Base-by-base conservation (phyloP, 2,329 filamentous ascomycete species). In the Stenocarpella maydis region DNA sequence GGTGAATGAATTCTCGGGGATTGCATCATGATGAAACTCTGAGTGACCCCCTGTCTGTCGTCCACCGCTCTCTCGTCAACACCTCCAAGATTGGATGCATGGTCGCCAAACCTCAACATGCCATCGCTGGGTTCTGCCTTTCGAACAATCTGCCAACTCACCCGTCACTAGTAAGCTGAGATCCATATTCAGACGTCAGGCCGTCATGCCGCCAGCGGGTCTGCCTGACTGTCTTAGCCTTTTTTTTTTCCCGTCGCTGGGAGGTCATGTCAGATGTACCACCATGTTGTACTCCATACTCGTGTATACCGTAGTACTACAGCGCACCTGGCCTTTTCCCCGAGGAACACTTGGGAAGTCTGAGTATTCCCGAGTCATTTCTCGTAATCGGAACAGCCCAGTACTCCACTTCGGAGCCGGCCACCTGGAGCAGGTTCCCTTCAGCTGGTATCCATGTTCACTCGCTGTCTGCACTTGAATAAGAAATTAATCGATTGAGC, bases 321-420 rank as follows among this genome's bases (percentile, higher is more conserved):
- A 43, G 54, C 37, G 21, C 37, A 60, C 58, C n/a, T 19, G 21
- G 28, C 28, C 28, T 21, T 34, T 52, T 52, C 14, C 39, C 55
- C 58, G 58, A 61, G 26, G 26, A 47, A 39, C 24, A 24, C 53
- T 58, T n/a, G 12, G 8, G 31, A 4, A 31, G 31, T 31, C 31
- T 31, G 31, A 31, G 31, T 12, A 24, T 61, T 31, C 39, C 58
- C 58, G 58, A 61, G 58, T 61, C 58, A 61, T 61, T 61, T 61
- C 14, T 41, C 47, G n/a, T n/a, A n/a, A n/a, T 34, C 58, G 41
- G 58, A 41, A 34, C 19, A 31, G 24, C 39, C 41, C 41, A 47
- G 6, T 26, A 28, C 39, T 47, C 58, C 58, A 61, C 63, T n/a
- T 65, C 63, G 63, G 63, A 65, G 63, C 37, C 63, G 63, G 49